Evolutionary conservation across 2,329 filamentous ascomycete species (phyloP).

Genomic region (Ophiostoma quercus): DNA sequence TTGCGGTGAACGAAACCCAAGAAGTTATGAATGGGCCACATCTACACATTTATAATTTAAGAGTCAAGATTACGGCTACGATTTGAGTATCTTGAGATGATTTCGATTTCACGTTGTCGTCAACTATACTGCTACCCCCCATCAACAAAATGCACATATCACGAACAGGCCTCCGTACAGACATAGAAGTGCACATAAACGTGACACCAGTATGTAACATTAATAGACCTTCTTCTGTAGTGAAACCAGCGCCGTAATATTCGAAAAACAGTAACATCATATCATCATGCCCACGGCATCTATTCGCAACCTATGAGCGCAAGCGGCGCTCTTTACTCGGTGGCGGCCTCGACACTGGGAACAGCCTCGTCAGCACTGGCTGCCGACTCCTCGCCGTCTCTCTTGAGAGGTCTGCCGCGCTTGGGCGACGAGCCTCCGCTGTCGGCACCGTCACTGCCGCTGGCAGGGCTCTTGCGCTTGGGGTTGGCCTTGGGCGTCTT

Average conservation of each 20-base stretch:
- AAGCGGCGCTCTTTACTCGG: neutral
- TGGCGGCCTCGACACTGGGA: neutral
- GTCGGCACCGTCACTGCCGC: neutral
- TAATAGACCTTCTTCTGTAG: neutral
- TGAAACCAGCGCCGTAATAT: neutral
- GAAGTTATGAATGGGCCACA: neutral
- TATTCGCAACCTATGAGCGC: neutral
- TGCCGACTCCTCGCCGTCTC: neutral
- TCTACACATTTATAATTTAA: neutral
- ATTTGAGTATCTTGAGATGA: neutral
- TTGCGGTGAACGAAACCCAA: no score
- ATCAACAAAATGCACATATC: neutral
- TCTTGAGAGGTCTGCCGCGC: conserved; percentile 5
- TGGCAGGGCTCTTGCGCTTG: conserved; percentile 18
- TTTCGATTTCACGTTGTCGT: neutral
- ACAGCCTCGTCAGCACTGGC: neutral
- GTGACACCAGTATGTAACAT: neutral
- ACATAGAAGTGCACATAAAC: neutral
- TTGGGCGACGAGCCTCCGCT: conserved; percentile 6
- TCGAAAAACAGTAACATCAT: neutral
- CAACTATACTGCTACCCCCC: neutral
- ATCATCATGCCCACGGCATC: neutral
- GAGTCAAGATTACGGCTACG: no score
- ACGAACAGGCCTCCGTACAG: neutral
- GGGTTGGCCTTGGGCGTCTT: conserved; percentile 1